Percentiles rank a stretch among this genome's conserved stretches.
Evolutionary conservation across 78 protist genomes (phyloP).

Genomic region (Chrysochromulina tobinii): DNA sequence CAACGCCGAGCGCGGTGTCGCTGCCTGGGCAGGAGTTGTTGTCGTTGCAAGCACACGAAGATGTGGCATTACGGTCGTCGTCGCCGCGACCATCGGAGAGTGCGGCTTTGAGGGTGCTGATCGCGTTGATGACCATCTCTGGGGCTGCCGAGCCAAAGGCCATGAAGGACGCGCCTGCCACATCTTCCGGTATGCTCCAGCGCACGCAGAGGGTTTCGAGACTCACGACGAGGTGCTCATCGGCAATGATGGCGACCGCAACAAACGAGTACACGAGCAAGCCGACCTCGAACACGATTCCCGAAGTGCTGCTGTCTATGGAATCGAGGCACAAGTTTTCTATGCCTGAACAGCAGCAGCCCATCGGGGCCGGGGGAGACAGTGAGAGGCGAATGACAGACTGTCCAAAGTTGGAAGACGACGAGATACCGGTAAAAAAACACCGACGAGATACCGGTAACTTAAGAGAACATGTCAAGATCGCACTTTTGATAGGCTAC

Average conservation of each 20-base stretch:
- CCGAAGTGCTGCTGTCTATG: not conserved
- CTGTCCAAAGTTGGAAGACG: too few species aligned
- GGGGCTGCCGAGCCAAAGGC: constrained; percentile 44
- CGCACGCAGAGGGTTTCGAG: constrained; percentile 48
- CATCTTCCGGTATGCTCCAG: constrained; percentile 27
- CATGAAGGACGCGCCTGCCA: constrained; percentile 44
- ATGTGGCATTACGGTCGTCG: not conserved
- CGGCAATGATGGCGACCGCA: constrained; percentile 14
- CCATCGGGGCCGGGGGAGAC: not conserved
- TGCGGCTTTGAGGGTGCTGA: not conserved
- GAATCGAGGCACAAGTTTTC: constrained; percentile 21
- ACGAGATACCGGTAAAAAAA: too few species aligned
- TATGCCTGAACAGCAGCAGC: not conserved
- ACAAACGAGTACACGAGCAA: not conserved
- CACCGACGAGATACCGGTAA: too few species aligned
- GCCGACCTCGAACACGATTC: not conserved
- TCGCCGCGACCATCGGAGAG: not conserved
- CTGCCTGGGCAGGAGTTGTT: not conserved
- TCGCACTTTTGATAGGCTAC: too few species aligned
- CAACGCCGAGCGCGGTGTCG: constrained; percentile 27
- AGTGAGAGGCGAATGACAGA: too few species aligned
- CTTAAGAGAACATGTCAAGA: too few species aligned
- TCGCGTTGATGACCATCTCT: constrained; percentile 35
- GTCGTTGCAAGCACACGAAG: too few species aligned
- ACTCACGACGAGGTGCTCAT: constrained; percentile 22